A percentile compares a stretch with the other conserved stretches of the same genome.
These are phyloP conservation scores for Mycena leptocephala DNA, from an alignment of 768 basidiomycete genomes.

Conservation along the genomic window DNA sequence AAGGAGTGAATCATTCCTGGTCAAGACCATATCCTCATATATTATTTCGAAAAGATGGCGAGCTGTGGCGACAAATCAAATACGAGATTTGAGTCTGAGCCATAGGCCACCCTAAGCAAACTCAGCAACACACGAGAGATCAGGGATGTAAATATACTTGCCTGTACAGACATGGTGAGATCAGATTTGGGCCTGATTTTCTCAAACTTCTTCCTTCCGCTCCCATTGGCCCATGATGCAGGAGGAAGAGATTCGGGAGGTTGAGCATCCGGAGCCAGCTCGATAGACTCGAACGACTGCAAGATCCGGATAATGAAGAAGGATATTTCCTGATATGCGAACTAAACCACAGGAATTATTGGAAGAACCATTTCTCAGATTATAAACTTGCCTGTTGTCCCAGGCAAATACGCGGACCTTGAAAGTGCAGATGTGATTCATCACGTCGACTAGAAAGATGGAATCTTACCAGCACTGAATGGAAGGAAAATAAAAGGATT, in stretches of 20 bases:
- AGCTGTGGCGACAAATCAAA: background rate
- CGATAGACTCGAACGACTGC: slow-evolving; percentile 2
- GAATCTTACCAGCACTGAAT: slow-evolving; percentile 3
- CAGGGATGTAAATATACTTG: background rate
- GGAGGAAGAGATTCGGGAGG: slow-evolving; percentile 2
- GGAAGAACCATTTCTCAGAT: background rate
- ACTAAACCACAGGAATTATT: background rate
- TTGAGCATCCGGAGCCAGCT: background rate
- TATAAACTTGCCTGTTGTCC: background rate
- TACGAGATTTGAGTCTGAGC: background rate
- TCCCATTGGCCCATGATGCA: background rate
- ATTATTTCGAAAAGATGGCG: too few relatives aligned
- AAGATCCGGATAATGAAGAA: slow-evolving; percentile 4
- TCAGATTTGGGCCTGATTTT: slow-evolving; percentile 1
- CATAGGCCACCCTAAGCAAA: background rate
- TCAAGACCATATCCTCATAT: too few relatives aligned
- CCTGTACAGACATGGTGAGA: background rate
- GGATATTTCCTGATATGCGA: background rate
- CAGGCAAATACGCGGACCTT: background rate
- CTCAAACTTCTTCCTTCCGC: background rate
- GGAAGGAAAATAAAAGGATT: slow-evolving; percentile 11
- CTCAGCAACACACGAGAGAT: background rate
- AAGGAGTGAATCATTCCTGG: too few relatives aligned
- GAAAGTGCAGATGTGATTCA: background rate
- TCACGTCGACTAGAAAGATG: background rate